Evolutionary conservation across 2,329 filamentous ascomycete genomes (phyloP), one percentile per base, ranked within the genome.

Genomic region (Fusarium continuum): DNA sequence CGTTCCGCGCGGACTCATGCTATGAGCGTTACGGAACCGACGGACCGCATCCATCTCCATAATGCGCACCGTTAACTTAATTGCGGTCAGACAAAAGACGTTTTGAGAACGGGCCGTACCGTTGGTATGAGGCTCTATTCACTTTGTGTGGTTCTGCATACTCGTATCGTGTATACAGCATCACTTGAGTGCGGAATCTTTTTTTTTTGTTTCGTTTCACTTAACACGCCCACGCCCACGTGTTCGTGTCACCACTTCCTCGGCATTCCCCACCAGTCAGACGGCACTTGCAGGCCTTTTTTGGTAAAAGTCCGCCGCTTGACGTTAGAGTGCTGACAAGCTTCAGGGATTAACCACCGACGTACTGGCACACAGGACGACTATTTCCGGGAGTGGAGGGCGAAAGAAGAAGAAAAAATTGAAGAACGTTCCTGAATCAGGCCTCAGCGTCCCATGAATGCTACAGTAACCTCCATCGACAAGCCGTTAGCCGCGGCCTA

Each of bases 41-140:
- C 41, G 19, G 35, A 51, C 35, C 45, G 22, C n/a, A 46, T 38
- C 35, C 35, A 19, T n/a, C n/a, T n/a, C n/a, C n/a, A n/a, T n/a
- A n/a, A n/a, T n/a, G n/a, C n/a, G n/a, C n/a, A n/a, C n/a, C n/a
- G n/a, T n/a, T 20, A 29, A 35, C 20, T 23, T 11, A 11, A 32
- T 6, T 34, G 29, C 19, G 57, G 23, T 48, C 36, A 55, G 62
- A 55, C 35, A 31, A 17, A 17, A 14, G 9, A 29, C 31, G 36
- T 39, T 52, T n/a, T 46, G 10, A 31, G n/a, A 40, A 51, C 64
- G 64, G 64, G 52, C 40, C 64, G 64, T 23, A 57, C 64, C 63
- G 63, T 54, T 14, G 16, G 19, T 14, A 23, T 23, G 13, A 49
- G 40, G 19, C 29, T 49, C 3, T 29, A 23, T 32, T 16, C 43